Base-by-base conservation (phyloP, 176 grass and related monocot genomes). In the Coix lacrymajobi region DNA sequence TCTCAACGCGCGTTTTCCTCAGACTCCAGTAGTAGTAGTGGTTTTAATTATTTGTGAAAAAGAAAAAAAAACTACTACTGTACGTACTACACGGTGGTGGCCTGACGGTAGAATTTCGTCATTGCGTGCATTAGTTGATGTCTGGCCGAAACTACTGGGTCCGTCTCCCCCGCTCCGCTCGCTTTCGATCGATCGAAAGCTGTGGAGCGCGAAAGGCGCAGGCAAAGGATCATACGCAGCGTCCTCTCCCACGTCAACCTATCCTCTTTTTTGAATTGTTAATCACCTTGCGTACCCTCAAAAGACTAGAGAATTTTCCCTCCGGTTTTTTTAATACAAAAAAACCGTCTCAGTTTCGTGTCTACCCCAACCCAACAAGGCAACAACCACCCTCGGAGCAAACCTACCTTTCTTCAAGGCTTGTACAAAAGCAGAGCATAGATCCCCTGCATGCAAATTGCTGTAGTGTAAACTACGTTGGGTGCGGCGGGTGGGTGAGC, bases 401-500 rank as follows among this genome's bases (percentile, higher is more conserved):
- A 24, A 24, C 52, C 52, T 57, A 24, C 52, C 52, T 57, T 57
- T n/a, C 52, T 24, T 57, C 22, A 57, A 11, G 52, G 0, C 52
- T 22, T 24, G 52, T 57, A 4, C 52, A 57, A 57, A 24, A 57
- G 52, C 52, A 57, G 20, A 24, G 52, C 52, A 56, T 8, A 57
- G 52, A 58, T 25, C 22, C 9, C 54, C 54, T 25, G 1, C 9
- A 0, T 58, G 54, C n/a, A n/a, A 10, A 24, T 4, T 58, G n/a
- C 19, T 17, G 48, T 20, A 49, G 44, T 46, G 49, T 22, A 51
- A 72, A 78, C 65, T 16, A n/a, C 25, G 74, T 64, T 71, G 75
- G 78, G 44, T 45, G 66, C 67, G 1, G 66, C 67, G 1, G 78
- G 83, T 85, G 14, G 83, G 73, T 81, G 83, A 77, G 64, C 78